Percentiles rank a stretch among this genome's conserved stretches.
phyloP scores from a whole-genome alignment of 441 rosid species.

The Aquilaria agallochum region DNA sequence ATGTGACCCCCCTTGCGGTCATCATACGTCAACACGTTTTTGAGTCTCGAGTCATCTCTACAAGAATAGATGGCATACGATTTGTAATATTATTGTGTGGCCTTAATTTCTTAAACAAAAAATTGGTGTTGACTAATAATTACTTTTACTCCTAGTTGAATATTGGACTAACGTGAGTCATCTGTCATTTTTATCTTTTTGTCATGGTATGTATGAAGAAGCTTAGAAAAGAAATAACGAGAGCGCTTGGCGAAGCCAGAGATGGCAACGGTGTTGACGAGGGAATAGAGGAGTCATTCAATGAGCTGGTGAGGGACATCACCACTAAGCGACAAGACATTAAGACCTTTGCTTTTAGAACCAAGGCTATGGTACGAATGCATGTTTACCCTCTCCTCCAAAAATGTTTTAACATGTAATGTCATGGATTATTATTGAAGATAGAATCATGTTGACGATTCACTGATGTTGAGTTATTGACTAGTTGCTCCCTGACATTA shows the following conservation, averaged over 20 bases:
- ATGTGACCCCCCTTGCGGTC: slow-evolving; percentile 2
- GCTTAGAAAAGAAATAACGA: slow-evolving; percentile 73
- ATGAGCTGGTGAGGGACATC: slow-evolving; percentile 72
- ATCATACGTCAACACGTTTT: slow-evolving; percentile 23
- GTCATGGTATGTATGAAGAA: slow-evolving; percentile 43
- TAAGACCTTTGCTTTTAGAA: slow-evolving; percentile 66
- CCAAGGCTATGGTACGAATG: slow-evolving; percentile 70
- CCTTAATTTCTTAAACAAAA: no score
- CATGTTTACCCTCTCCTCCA: background rate
- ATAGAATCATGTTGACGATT: background rate
- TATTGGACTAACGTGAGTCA: no score
- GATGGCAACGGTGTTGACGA: slow-evolving; percentile 33
- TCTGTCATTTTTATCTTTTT: background rate
- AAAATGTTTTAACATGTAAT: background rate
- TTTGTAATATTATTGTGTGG: background rate
- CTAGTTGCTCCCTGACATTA: no score
- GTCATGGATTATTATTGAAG: background rate
- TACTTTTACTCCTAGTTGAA: no score
- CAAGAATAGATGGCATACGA: background rate
- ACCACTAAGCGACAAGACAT: slow-evolving; percentile 61
- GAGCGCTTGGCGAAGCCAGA: slow-evolving; percentile 68
- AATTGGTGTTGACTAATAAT: no score
- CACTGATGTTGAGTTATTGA: background rate
- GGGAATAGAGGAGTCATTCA: slow-evolving; percentile 57
- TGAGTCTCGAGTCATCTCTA: no score